Percentiles rank a stretch among this genome's conserved stretches.
These are phyloP conservation scores for Calocera viscosa DNA, from an alignment of 768 basidiomycete genomes.

Conservation along the genomic window DNA sequence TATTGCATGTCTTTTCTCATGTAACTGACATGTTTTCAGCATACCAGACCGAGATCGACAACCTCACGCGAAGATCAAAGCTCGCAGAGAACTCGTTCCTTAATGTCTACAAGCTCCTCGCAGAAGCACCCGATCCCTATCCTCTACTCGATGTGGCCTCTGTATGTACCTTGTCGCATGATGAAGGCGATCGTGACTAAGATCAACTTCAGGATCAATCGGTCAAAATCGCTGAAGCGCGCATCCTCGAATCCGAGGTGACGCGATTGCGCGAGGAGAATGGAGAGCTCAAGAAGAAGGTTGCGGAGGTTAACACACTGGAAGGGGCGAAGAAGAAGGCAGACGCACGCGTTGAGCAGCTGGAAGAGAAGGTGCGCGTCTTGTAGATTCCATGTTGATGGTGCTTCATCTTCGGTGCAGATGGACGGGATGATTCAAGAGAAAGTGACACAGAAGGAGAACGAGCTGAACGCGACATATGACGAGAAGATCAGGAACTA, in stretches of 20 bases:
- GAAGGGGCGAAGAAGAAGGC: slow-evolving; percentile 67
- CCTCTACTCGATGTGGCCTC: slow-evolving; percentile 91
- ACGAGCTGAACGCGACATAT: slow-evolving; percentile 90
- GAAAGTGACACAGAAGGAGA: slow-evolving; percentile 82
- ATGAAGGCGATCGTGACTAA: neutral
- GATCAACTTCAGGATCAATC: slow-evolving; percentile 63
- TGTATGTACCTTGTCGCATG: slow-evolving; percentile 32
- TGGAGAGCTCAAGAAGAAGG: slow-evolving; percentile 55
- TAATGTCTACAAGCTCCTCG: slow-evolving; percentile 90
- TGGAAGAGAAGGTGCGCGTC: slow-evolving; percentile 64
- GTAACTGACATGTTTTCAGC: slow-evolving; percentile 34
- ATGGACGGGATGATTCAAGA: slow-evolving; percentile 93
- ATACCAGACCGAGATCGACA: slow-evolving; percentile 94
- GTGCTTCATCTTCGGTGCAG: slow-evolving; percentile 30
- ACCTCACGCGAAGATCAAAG: slow-evolving; percentile 84
- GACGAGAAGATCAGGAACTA: slow-evolving; percentile 94
- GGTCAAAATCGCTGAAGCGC: slow-evolving; percentile 73
- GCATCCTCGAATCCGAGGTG: slow-evolving; percentile 62
- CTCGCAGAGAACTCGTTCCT: slow-evolving; percentile 88
- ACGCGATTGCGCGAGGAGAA: slow-evolving; percentile 70
- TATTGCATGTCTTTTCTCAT: neutral
- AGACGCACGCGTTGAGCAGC: slow-evolving; percentile 55
- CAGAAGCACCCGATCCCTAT: slow-evolving; percentile 95
- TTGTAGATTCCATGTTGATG: neutral
- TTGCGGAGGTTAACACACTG: slow-evolving; percentile 47